Conservation (phyloP, 139 green algal genomes). For the Tetraselmis chui region DNA sequence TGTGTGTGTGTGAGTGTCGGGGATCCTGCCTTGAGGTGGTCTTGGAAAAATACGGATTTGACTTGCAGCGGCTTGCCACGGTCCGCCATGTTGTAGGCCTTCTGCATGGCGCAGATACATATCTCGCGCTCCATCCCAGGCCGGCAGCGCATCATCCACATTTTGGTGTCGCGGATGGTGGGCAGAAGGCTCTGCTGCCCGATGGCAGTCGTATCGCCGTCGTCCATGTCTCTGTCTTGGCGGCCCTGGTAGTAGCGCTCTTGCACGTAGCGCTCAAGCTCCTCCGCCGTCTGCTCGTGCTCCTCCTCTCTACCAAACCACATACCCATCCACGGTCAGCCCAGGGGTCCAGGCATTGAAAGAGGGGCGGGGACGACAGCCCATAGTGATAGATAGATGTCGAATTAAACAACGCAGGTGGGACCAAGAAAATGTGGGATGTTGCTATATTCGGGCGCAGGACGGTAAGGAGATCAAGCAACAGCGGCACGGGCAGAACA, state of each 20-base stretch:
- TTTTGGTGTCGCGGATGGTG: constrained; percentile 81
- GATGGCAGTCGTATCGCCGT: constrained; percentile 45
- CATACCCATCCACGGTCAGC: background rate
- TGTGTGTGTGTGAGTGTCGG: background rate
- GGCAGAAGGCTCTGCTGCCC: constrained; percentile 87
- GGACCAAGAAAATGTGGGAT: too few species aligned
- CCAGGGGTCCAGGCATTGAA: background rate
- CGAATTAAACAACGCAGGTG: too few species aligned
- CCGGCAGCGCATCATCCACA: constrained; percentile 81
- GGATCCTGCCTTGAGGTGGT: constrained; percentile 76
- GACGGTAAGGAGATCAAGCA: too few species aligned
- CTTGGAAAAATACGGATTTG: constrained; percentile 78
- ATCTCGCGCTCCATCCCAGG: constrained; percentile 73
- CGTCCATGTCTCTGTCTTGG: constrained; percentile 17
- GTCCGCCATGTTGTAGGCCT: constrained; percentile 45
- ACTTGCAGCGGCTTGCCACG: constrained; percentile 69
- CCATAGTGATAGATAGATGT: too few species aligned
- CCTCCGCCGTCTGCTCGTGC: constrained; percentile 69
- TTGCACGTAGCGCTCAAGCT: constrained; percentile 74
- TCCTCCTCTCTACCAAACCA: background rate
- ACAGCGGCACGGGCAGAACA: too few species aligned
- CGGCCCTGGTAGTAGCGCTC: constrained; percentile 50
- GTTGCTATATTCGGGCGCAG: too few species aligned
- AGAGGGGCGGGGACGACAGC: background rate
- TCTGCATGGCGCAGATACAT: constrained; percentile 84